Conservation (phyloP, 257 asterid species). For the Mentha longifolia region DNA sequence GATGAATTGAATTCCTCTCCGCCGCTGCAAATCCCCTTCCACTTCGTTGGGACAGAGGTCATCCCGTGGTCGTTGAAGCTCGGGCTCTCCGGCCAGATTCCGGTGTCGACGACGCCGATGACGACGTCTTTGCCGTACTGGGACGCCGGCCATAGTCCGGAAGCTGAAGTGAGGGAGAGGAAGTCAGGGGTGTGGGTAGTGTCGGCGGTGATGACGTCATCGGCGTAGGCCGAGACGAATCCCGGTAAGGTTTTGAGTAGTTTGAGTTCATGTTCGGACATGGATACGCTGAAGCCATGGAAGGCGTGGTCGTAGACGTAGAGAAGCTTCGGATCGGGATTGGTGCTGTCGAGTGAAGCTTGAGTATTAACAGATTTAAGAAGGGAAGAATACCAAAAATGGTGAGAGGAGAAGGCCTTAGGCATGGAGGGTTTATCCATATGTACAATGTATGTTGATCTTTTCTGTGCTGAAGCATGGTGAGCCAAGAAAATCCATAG, state of each 20-base stretch:
- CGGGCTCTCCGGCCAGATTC: slow-evolving; percentile 37
- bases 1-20: slow-evolving; percentile 34
- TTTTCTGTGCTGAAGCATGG: slow-evolving; percentile 29
- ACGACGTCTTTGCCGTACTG: slow-evolving; percentile 33
- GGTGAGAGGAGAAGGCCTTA: slow-evolving; percentile 39
- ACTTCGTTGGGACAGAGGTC: slow-evolving; percentile 17
- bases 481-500: background rate
- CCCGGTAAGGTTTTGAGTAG: slow-evolving; percentile 13
- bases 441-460: slow-evolving; percentile 39
- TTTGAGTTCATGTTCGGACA: slow-evolving; percentile 12
- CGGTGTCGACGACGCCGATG: slow-evolving; percentile 35
- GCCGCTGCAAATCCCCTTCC: slow-evolving; percentile 34
- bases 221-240: slow-evolving; percentile 25
- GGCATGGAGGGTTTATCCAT: slow-evolving; percentile 48
- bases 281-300: slow-evolving; percentile 33
- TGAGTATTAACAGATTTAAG: slow-evolving; percentile 27
- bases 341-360: background rate
- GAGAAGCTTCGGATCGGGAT: slow-evolving; percentile 19
- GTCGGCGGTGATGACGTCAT: slow-evolving; percentile 8
- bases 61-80: slow-evolving; percentile 34
- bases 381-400: slow-evolving; percentile 39
- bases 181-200: slow-evolving; percentile 31
- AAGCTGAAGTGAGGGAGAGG: slow-evolving; percentile 24
- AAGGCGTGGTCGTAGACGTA: slow-evolving; percentile 37
- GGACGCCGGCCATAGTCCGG: slow-evolving; percentile 29